phyloP scores from a whole-genome alignment of 2,329 filamentous ascomycete genomes.

The Parastagonospora avenae region DNA sequence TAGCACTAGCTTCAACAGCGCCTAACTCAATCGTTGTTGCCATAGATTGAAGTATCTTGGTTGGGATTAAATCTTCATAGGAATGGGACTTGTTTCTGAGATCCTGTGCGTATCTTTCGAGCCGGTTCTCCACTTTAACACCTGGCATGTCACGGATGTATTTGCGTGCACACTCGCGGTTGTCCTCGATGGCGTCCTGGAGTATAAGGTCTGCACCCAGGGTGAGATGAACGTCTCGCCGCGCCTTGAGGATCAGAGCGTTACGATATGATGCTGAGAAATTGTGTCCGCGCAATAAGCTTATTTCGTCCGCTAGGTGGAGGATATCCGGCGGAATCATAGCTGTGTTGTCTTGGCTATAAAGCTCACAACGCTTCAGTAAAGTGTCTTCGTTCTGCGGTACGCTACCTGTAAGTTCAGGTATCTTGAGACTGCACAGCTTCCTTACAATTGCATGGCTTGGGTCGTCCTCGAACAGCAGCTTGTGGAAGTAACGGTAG shows the following conservation, averaged over 20 bases:
- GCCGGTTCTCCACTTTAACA: background rate
- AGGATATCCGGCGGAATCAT: background rate
- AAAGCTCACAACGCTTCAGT: too few species aligned
- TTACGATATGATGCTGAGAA: background rate
- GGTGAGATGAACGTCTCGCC: slow-evolving; percentile 8
- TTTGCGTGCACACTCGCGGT: slow-evolving; percentile 5
- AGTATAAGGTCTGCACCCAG: slow-evolving; percentile 8
- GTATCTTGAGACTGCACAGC: too few species aligned
- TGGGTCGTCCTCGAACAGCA: too few species aligned
- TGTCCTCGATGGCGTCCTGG: background rate
- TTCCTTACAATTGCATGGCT: too few species aligned
- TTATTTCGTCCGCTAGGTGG: slow-evolving; percentile 1
- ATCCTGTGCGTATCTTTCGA: slow-evolving; percentile 5
- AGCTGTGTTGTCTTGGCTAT: too few species aligned
- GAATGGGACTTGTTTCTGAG: background rate
- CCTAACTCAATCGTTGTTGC: background rate
- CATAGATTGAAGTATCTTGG: background rate
- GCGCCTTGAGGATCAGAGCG: slow-evolving; percentile 4
- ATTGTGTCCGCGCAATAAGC: background rate
- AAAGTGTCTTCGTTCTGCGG: too few species aligned
- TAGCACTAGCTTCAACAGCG: slow-evolving; percentile 4
- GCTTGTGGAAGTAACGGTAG: too few species aligned
- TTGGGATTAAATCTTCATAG: background rate
- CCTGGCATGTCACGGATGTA: slow-evolving; percentile 5
- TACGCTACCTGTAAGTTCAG: too few species aligned